Conservation (phyloP, 2,329 filamentous ascomycete genomes). For the Cladophialophora psammophila region DNA sequence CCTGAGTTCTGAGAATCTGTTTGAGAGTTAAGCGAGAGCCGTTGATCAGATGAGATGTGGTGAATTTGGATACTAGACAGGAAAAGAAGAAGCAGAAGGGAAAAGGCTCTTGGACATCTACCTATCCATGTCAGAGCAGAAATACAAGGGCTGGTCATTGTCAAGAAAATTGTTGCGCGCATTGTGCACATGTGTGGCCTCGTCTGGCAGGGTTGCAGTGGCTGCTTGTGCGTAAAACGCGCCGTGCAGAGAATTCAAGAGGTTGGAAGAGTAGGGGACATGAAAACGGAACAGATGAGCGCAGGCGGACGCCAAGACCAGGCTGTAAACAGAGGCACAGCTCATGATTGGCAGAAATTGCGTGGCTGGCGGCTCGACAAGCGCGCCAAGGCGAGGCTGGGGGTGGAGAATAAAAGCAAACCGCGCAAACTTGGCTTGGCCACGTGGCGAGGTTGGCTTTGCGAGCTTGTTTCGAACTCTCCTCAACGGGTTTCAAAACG, state of each 20-base stretch:
- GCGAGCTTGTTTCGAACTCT: slow-evolving; percentile 5
- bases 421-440: not conserved
- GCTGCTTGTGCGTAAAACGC: not conserved
- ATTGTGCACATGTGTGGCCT: slow-evolving; percentile 27
- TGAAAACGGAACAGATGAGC: not conserved
- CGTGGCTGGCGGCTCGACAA: slow-evolving; percentile 25
- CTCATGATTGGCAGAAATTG: slow-evolving; percentile 28
- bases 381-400: slow-evolving; percentile 33
- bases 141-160: slow-evolving; percentile 32
- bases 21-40: slow-evolving; percentile 16
- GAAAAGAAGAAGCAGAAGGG: slow-evolving; percentile 12
- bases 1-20: slow-evolving; percentile 10
- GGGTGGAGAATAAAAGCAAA: slow-evolving; percentile 10
- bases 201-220: slow-evolving; percentile 16
- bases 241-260: slow-evolving; percentile 5
- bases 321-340: not conserved
- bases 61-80: slow-evolving; percentile 1
- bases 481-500: slow-evolving; percentile 3
- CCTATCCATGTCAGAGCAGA: slow-evolving; percentile 31
- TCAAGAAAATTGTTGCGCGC: slow-evolving; percentile 14
- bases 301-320: slow-evolving; percentile 17
- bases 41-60: not conserved
- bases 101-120: slow-evolving; percentile 30
- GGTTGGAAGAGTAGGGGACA: slow-evolving; percentile 20
- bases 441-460: not conserved